A percentile compares a stretch with the other conserved stretches of the same genome.
phyloP scores from a whole-genome alignment of 192 early-diverging fungal species.

The Piromyces sp. region DNA sequence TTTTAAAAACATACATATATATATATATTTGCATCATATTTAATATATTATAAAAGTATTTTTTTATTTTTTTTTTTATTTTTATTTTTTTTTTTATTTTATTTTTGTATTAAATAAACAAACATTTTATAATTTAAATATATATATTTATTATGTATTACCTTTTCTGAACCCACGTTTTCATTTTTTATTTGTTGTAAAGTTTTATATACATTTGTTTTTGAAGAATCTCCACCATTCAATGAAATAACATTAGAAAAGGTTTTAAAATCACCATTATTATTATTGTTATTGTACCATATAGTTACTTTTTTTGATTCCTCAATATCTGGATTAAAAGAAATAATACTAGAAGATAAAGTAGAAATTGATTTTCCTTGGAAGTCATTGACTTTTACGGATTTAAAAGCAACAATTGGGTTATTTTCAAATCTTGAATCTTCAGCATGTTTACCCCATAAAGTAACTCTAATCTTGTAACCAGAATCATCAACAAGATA shows the following conservation, averaged over 20 bases:
- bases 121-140: too few species aligned
- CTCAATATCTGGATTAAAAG: conserved; percentile 55
- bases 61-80: too few species aligned
- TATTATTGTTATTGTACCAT: conserved; percentile 58
- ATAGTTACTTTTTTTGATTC: conserved; percentile 53
- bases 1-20: conserved; percentile 6
- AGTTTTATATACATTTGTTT: conserved; percentile 32
- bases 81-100: too few species aligned
- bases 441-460: conserved; percentile 77
- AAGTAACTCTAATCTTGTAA: conserved; percentile 53
- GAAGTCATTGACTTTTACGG: conserved; percentile 72
- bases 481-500: conserved; percentile 56
- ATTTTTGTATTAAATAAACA: too few species aligned
- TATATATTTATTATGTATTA: too few species aligned
- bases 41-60: too few species aligned
- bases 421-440: conserved; percentile 23
- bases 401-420: conserved; percentile 68
- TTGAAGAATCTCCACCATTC: conserved; percentile 7
- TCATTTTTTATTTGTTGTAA: conserved; percentile 48
- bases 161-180: conserved; percentile 51
- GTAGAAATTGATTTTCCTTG: conserved; percentile 44
- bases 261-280: conserved; percentile 14
- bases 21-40: neutral
- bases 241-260: conserved; percentile 15
- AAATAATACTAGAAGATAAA: conserved; percentile 19